Percentiles rank a stretch among this genome's conserved stretches.
Conservation (phyloP, 345 rosid species). For the Camelina neglecta region DNA sequence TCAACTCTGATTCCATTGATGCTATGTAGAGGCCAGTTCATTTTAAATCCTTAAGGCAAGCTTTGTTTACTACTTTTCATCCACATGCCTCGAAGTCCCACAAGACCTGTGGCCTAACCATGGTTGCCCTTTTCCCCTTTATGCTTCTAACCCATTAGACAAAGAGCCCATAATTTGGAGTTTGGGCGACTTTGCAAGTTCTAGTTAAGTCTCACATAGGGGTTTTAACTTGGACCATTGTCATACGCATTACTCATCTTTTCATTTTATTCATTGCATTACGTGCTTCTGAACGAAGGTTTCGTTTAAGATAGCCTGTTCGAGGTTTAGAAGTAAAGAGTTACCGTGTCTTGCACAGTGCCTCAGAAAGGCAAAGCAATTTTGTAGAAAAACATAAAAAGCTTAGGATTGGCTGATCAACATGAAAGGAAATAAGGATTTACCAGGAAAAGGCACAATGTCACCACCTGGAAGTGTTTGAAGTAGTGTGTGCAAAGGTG, state of each 20-base stretch:
- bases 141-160: constrained; percentile 50
- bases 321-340: constrained; percentile 52
- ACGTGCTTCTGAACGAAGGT: constrained; percentile 44
- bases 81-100: constrained; percentile 50
- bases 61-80: constrained; percentile 39
- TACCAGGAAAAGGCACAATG: constrained; percentile 56
- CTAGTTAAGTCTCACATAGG: constrained; percentile 60
- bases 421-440: constrained; percentile 50
- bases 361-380: constrained; percentile 44
- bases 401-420: constrained; percentile 77
- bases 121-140: constrained; percentile 63
- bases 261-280: constrained; percentile 50
- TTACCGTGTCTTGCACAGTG: constrained; percentile 43
- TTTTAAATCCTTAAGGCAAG: constrained; percentile 37
- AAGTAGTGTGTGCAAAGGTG: constrained; percentile 46
- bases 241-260: constrained; percentile 39
- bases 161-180: constrained; percentile 51
- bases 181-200: constrained; percentile 55
- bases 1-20: constrained; percentile 74
- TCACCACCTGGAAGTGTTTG: constrained; percentile 48
- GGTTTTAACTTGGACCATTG: constrained; percentile 52
- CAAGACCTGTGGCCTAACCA: constrained; percentile 80
- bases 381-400: constrained; percentile 47
- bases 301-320: constrained; percentile 54
- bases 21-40: constrained; percentile 50